Percentiles rank a stretch among this genome's conserved stretches.
phyloP scores from a whole-genome alignment of 1,284 basidiomycete genomes.

The Cutaneotrichosporon cutaneum region DNA sequence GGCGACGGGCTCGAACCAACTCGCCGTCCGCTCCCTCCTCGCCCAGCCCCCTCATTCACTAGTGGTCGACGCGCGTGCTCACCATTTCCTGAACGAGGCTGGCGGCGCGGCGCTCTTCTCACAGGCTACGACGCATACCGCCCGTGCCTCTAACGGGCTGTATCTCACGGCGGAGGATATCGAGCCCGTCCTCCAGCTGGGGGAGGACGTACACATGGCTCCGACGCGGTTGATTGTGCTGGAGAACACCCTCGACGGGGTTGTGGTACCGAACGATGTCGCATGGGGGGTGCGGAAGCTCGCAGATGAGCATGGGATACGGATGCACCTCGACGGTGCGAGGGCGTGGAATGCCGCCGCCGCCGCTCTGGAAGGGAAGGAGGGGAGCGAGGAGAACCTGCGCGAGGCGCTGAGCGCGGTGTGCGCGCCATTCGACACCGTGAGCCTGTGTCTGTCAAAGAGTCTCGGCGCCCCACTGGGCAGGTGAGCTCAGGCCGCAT shows the following conservation, averaged over 20 bases:
- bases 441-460: conserved; percentile 93
- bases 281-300: conserved; percentile 77
- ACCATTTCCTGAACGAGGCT: conserved; percentile 62
- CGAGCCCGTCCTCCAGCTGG: conserved; percentile 66
- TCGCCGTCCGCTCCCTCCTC: conserved; percentile 81
- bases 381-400: conserved; percentile 53
- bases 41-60: conserved; percentile 82
- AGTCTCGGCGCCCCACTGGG: conserved; percentile 92
- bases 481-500: conserved; percentile 52
- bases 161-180: conserved; percentile 81
- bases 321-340: conserved; percentile 91
- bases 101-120: conserved; percentile 89
- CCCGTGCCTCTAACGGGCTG: conserved; percentile 46
- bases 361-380: conserved; percentile 65
- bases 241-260: conserved; percentile 90
- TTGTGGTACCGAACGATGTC: conserved; percentile 87
- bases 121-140: conserved; percentile 66
- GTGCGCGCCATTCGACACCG: conserved; percentile 87
- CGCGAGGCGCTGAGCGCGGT: conserved; percentile 63
- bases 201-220: conserved; percentile 71
- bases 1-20: conserved; percentile 87
- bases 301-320: conserved; percentile 66
- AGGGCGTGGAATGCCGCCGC: conserved; percentile 84
- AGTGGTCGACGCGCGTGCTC: conserved; percentile 76
- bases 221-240: conserved; percentile 78